Evolutionary conservation across 371 early-diverging fungal species (phyloP).

Genomic region (Scutellospora calospora): DNA sequence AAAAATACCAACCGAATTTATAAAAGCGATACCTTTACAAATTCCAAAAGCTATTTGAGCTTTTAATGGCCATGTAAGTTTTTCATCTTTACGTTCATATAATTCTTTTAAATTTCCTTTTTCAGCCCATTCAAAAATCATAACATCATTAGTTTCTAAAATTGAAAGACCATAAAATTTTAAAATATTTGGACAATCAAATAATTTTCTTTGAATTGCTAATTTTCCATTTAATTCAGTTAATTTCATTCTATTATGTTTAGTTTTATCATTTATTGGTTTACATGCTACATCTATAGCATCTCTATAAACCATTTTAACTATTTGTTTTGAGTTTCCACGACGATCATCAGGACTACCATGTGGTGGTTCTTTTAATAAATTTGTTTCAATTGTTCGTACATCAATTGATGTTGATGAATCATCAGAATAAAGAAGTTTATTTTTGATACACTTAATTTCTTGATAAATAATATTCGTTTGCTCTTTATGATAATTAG

Average conservation of each 20-base stretch:
- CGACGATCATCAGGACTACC: background rate
- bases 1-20: slow-evolving; percentile 17
- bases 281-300: slow-evolving; percentile 14
- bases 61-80: slow-evolving; percentile 16
- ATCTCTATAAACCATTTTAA: background rate
- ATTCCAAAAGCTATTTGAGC: slow-evolving; percentile 35
- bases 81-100: slow-evolving; percentile 14
- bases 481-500: background rate
- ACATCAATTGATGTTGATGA: background rate
- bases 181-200: slow-evolving; percentile 18
- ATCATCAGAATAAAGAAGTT: background rate
- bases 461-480: slow-evolving; percentile 21
- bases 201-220: slow-evolving; percentile 10
- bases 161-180: slow-evolving; percentile 39
- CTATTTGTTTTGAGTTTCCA: background rate
- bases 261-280: background rate
- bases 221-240: background rate
- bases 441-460: slow-evolving; percentile 1
- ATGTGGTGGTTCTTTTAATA: background rate
- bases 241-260: background rate
- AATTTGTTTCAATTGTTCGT: background rate
- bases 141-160: background rate
- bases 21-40: slow-evolving; percentile 17
- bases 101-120: slow-evolving; percentile 26
- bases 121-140: slow-evolving; percentile 41